Conservation (phyloP, 768 basidiomycete genomes). For the Collybiopsis luxurians region DNA sequence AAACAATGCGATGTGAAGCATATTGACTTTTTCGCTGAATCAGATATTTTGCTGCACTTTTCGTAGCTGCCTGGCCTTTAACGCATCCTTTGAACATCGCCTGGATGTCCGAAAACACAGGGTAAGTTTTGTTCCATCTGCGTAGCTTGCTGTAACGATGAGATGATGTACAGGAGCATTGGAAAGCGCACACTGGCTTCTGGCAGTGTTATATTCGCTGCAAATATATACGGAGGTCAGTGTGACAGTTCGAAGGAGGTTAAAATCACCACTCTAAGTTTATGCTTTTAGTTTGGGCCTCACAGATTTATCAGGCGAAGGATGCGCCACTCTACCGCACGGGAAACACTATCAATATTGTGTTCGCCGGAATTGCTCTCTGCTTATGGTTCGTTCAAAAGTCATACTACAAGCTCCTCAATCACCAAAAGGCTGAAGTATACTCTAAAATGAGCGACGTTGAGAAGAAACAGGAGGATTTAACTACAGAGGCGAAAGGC, state of each 20-base stretch:
- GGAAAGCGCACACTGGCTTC: conserved; percentile 33
- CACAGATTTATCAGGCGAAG: conserved; percentile 35
- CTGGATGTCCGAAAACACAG: conserved; percentile 39
- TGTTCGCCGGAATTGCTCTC: not conserved
- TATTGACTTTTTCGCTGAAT: not conserved
- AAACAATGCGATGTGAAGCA: not conserved
- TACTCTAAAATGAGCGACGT: conserved; percentile 20
- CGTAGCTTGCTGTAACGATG: not conserved
- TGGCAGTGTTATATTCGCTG: conserved; percentile 34
- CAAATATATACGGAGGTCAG: conserved; percentile 18
- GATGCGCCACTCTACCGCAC: conserved; percentile 35
- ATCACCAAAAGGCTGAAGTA: conserved; percentile 14
- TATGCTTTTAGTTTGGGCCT: conserved; percentile 26
- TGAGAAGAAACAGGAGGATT: conserved; percentile 24
- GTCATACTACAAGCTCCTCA: conserved; percentile 11
- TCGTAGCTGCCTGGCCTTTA: conserved; percentile 35
- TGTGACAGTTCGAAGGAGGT: not conserved
- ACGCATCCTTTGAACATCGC: conserved; percentile 37
- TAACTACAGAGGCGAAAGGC: conserved; percentile 24
- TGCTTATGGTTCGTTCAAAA: conserved; percentile 10
- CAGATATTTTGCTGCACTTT: conserved; percentile 29
- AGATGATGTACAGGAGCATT: conserved; percentile 20
- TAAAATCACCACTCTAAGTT: conserved; percentile 11
- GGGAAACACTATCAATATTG: conserved; percentile 15
- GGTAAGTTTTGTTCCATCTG: conserved; percentile 10